phyloP scores from a whole-genome alignment of 495 filamentous ascomycete species.

The Penicillium bovifimosum region DNA sequence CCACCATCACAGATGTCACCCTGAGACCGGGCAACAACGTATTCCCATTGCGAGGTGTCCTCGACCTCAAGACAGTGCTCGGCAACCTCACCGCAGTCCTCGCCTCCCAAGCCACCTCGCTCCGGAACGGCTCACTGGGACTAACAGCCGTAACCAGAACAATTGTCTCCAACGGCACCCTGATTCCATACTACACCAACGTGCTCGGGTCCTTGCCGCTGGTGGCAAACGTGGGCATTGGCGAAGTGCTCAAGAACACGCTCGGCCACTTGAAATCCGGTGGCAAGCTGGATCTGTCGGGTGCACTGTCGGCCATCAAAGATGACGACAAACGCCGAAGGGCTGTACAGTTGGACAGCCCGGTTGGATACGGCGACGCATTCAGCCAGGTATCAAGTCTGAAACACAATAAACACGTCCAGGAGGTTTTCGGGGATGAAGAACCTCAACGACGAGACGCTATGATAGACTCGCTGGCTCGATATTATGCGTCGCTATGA shows the following conservation, averaged over 20 bases:
- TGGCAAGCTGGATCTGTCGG: conserved; percentile 7
- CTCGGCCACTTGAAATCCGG: conserved; percentile 15
- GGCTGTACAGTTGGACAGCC: background rate
- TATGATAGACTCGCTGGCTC: conserved; percentile 12
- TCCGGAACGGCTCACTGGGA: conserved; percentile 26
- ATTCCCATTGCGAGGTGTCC: conserved; percentile 39
- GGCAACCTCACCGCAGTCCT: conserved; percentile 24
- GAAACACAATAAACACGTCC: conserved; percentile 12
- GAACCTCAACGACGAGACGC: conserved; percentile 11
- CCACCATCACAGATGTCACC: conserved; percentile 49
- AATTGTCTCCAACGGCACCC: conserved; percentile 27
- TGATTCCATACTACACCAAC: conserved; percentile 34
- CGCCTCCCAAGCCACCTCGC: conserved; percentile 17
- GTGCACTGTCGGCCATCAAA: background rate
- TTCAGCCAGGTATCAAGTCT: conserved; percentile 2
- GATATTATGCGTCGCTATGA: conserved; percentile 2
- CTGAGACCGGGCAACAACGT: conserved; percentile 56
- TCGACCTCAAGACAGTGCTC: conserved; percentile 28
- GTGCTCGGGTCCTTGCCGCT: conserved; percentile 28
- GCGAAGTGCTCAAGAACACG: conserved; percentile 28
- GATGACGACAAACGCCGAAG: background rate
- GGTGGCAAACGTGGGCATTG: conserved; percentile 24
- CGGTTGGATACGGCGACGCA: conserved; percentile 5
- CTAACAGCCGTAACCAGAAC: conserved; percentile 26
- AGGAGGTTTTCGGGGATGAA: conserved; percentile 13